Conservation (phyloP, 257 asterid genomes). For the Plantago ovata region DNA sequence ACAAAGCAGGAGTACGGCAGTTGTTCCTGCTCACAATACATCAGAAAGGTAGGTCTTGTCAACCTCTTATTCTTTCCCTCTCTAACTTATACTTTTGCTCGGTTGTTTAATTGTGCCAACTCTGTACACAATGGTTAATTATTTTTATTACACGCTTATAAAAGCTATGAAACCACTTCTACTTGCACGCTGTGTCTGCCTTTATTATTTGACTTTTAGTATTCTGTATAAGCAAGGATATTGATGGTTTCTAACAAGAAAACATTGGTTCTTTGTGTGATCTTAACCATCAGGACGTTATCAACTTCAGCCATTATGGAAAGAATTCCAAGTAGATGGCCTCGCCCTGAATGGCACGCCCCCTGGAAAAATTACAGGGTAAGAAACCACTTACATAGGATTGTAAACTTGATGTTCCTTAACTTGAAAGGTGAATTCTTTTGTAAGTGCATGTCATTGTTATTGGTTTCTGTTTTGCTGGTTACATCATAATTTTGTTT, state of each 20-base stretch:
- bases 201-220: constrained; percentile 1
- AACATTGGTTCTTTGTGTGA: too few species aligned
- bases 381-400: constrained; percentile 23
- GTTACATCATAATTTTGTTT: too few species aligned
- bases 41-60: constrained; percentile 87
- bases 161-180: not conserved
- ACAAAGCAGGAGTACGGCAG: constrained; percentile 52
- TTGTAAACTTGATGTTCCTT: constrained; percentile 5
- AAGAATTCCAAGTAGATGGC: constrained; percentile 98
- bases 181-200: not conserved
- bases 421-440: constrained; percentile 15
- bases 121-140: not conserved
- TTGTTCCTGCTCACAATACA: constrained; percentile 46
- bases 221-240: too few species aligned
- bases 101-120: constrained; percentile 12
- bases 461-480: too few species aligned
- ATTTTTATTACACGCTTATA: not conserved
- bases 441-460: too few species aligned
- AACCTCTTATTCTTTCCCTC: constrained; percentile 18
- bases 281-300: constrained; percentile 28
- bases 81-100: constrained; percentile 7
- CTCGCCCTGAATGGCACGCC: constrained; percentile 91
- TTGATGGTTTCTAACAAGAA: too few species aligned
- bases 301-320: constrained; percentile 98
- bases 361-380: constrained; percentile 99